These are phyloP conservation scores for Saururus chinensis DNA, from an alignment of 164 flowering plant species.

Conservation along the genomic window DNA sequence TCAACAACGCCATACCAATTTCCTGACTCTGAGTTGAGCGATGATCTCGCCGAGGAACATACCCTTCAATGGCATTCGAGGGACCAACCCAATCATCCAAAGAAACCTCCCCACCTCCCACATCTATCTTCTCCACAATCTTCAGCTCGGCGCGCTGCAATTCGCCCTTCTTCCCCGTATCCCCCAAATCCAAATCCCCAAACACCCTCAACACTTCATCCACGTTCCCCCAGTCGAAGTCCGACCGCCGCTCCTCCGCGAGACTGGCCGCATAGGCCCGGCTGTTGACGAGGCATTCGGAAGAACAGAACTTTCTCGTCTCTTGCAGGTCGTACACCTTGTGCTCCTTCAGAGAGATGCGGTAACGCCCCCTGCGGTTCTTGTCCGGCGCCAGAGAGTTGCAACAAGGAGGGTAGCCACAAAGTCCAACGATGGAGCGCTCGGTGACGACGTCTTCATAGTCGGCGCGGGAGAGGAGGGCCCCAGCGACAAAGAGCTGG, in stretches of 20 bases:
- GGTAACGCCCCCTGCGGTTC: slow-evolving; percentile 47
- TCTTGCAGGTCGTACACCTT: slow-evolving; percentile 76
- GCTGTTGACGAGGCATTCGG: slow-evolving; percentile 52
- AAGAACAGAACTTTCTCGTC: slow-evolving; percentile 54
- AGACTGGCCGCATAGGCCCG: slow-evolving; percentile 42
- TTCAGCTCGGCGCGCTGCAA: slow-evolving; percentile 37
- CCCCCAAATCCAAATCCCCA: slow-evolving; percentile 23
- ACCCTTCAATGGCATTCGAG: slow-evolving; percentile 87
- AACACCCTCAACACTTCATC: slow-evolving; percentile 39
- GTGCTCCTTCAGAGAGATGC: slow-evolving; percentile 72
- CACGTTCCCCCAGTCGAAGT: slow-evolving; percentile 24
- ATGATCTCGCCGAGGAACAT: slow-evolving; percentile 49
- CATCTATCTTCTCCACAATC: slow-evolving; percentile 51
- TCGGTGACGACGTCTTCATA: slow-evolving; percentile 80
- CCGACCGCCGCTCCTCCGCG: slow-evolving; percentile 36
- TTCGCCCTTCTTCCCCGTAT: slow-evolving; percentile 24
- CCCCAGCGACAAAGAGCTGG: slow-evolving; percentile 57
- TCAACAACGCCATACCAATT: slow-evolving; percentile 24
- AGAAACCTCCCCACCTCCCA: slow-evolving; percentile 32
- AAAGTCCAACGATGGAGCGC: slow-evolving; percentile 43
- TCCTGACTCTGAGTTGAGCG: slow-evolving; percentile 9
- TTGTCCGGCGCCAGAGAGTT: slow-evolving; percentile 39
- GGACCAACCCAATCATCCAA: slow-evolving; percentile 69
- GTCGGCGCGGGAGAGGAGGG: slow-evolving; percentile 48
- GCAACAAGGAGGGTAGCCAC: slow-evolving; percentile 80